Conservation (phyloP, 2,329 filamentous ascomycete genomes). For the Parastagonospora nodorum region DNA sequence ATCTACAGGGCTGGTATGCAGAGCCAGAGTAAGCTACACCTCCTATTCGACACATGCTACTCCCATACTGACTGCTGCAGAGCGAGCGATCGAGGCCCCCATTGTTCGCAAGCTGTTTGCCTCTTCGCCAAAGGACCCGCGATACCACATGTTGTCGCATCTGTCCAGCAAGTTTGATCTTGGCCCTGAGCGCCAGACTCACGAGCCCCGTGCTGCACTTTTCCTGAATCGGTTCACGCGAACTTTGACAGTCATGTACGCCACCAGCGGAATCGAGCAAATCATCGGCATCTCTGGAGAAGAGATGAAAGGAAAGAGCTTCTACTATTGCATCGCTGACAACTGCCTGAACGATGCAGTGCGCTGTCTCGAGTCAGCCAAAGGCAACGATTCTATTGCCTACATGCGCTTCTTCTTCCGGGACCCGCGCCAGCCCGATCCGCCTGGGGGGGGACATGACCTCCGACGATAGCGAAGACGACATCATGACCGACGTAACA, state of each 20-base stretch:
- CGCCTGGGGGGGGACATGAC: slow-evolving; percentile 32
- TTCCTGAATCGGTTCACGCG: slow-evolving; percentile 87
- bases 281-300: slow-evolving; percentile 75
- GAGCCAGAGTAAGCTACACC: slow-evolving; percentile 70
- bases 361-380: slow-evolving; percentile 79
- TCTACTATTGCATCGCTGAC: slow-evolving; percentile 84
- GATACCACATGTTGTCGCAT: slow-evolving; percentile 88
- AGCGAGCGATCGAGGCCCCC: slow-evolving; percentile 76
- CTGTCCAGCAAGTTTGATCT: slow-evolving; percentile 76
- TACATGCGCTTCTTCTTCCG: slow-evolving; percentile 86
- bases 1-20: slow-evolving; percentile 72
- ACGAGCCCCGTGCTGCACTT: slow-evolving; percentile 81
- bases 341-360: slow-evolving; percentile 78
- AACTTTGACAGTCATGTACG: slow-evolving; percentile 83
- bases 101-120: slow-evolving; percentile 80
- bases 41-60: neutral
- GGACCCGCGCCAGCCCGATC: slow-evolving; percentile 66
- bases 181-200: slow-evolving; percentile 61
- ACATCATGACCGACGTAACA: slow-evolving; percentile 55
- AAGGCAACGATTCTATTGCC: slow-evolving; percentile 88
- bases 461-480: slow-evolving; percentile 54
- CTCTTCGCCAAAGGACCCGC: slow-evolving; percentile 78
- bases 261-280: slow-evolving; percentile 74
- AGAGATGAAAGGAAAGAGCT: slow-evolving; percentile 75
- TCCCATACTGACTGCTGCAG: slow-evolving; percentile 52